These are phyloP conservation scores for Picochlorum sp. DNA, from an alignment of 139 green algal genomes.

Conservation along the genomic window DNA sequence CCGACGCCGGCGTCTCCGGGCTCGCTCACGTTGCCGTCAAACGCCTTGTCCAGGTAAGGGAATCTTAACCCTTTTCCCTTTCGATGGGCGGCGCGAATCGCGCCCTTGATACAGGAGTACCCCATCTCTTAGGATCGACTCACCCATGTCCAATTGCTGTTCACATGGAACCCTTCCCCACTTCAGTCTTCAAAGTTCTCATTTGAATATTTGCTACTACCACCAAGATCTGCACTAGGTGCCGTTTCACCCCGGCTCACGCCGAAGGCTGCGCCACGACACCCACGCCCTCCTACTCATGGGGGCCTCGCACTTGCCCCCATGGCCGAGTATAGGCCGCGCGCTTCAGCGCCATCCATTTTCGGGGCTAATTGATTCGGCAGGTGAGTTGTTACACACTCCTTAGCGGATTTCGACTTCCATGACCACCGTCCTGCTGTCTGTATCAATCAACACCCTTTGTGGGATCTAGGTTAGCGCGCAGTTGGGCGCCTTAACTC, in stretches of 20 bases:
- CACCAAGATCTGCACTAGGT: constrained; percentile 89
- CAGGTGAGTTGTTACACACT: constrained; percentile 97
- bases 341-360: constrained; percentile 93
- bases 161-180: constrained; percentile 91
- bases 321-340: constrained; percentile 79
- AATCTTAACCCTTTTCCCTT: constrained; percentile 93
- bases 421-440: constrained; percentile 94
- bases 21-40: constrained; percentile 75
- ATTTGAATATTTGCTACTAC: constrained; percentile 94
- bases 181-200: constrained; percentile 89
- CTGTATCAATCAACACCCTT: constrained; percentile 91
- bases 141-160: constrained; percentile 92
- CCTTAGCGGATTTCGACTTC: constrained; percentile 96
- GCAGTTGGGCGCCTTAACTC: constrained; percentile 80
- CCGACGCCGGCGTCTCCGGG: constrained; percentile 67
- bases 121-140: constrained; percentile 89
- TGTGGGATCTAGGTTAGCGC: constrained; percentile 90
- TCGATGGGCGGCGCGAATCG: constrained; percentile 64
- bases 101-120: constrained; percentile 75
- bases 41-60: constrained; percentile 75
- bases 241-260: constrained; percentile 75
- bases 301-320: constrained; percentile 66
- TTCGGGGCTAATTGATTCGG: constrained; percentile 94
- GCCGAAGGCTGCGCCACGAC: constrained; percentile 60
- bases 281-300: constrained; percentile 87